A percentile compares a stretch with the other conserved stretches of the same genome.
Evolutionary conservation across 2,329 filamentous ascomycete genomes (phyloP).

Genomic region (Xylaria sp.): DNA sequence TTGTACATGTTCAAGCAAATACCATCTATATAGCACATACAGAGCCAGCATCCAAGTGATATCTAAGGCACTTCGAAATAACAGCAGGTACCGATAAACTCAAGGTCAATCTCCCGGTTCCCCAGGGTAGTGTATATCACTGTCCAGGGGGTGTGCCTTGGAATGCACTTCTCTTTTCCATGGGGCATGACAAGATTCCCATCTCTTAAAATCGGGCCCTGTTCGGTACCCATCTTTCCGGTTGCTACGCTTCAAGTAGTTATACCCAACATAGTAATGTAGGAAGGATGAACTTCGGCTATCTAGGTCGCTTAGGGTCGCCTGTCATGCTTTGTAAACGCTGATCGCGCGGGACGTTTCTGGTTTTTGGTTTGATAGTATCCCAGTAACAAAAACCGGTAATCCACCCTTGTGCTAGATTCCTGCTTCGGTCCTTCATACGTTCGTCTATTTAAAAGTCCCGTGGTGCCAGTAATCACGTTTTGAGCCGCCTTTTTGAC

Average conservation of each 20-base stretch:
- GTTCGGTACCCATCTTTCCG: constrained; percentile 12
- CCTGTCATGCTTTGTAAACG: constrained; percentile 6
- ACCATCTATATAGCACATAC: background rate
- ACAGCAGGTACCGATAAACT: background rate
- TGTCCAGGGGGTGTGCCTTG: constrained; percentile 28
- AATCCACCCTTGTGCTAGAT: background rate
- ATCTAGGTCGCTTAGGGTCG: background rate
- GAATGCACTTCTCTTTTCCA: constrained; percentile 28
- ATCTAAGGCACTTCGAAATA: background rate
- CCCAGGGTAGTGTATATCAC: constrained; percentile 1
- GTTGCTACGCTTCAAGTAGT: constrained; percentile 1
- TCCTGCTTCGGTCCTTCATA: constrained; percentile 11
- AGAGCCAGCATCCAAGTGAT: background rate
- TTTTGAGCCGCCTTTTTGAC: background rate
- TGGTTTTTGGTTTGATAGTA: background rate
- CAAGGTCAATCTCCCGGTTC: constrained; percentile 6
- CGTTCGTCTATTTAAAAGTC: background rate
- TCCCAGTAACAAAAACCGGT: constrained; percentile 1
- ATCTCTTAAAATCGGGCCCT: constrained; percentile 14
- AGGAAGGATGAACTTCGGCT: too few relatives aligned
- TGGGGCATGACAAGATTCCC: constrained; percentile 30
- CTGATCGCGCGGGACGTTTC: constrained; percentile 9
- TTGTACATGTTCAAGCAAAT: background rate
- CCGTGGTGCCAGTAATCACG: constrained; percentile 7
- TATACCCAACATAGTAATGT: background rate